phyloP scores from a whole-genome alignment of 306 rosid species.

The Pyrus betulifolia region DNA sequence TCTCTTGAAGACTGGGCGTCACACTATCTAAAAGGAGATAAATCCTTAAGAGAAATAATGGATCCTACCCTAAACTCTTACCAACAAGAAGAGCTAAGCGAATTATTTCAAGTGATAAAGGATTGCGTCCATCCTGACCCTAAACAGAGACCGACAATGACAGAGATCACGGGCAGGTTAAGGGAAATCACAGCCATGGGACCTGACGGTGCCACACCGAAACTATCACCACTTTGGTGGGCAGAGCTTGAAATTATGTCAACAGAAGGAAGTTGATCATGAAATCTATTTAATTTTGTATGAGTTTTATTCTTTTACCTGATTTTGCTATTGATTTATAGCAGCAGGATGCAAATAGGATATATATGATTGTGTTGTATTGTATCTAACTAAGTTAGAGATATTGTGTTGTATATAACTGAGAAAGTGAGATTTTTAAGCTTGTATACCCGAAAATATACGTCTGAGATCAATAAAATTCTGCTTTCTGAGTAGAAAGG shows the following conservation, averaged over 20 bases:
- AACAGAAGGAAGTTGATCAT: slow-evolving; percentile 37
- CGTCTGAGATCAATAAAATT: not conserved
- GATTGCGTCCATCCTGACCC: slow-evolving; percentile 47
- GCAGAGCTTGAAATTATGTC: slow-evolving; percentile 85
- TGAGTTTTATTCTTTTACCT: not conserved
- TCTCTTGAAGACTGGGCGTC: slow-evolving; percentile 50
- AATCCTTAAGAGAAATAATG: slow-evolving; percentile 47
- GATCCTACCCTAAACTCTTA: slow-evolving; percentile 56
- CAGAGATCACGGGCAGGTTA: slow-evolving; percentile 45
- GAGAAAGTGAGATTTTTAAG: not conserved
- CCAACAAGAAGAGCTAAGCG: slow-evolving; percentile 39
- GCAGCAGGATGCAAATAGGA: slow-evolving; percentile 8
- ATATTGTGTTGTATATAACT: slow-evolving; percentile 14
- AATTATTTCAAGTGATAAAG: slow-evolving; percentile 45
- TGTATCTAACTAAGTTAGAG: slow-evolving; percentile 3
- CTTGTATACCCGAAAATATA: not conserved
- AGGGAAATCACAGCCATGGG: slow-evolving; percentile 60
- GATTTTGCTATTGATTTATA: slow-evolving; percentile 25
- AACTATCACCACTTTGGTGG: slow-evolving; percentile 92
- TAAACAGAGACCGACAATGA: slow-evolving; percentile 52
- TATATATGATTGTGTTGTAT: not conserved
- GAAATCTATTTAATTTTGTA: slow-evolving; percentile 1
- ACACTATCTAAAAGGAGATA: slow-evolving; percentile 48
- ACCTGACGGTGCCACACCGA: slow-evolving; percentile 76
- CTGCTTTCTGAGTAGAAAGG: not conserved